A percentile compares a stretch with the other conserved stretches of the same genome.
Evolutionary conservation across 768 basidiomycete genomes (phyloP).

Genomic region (Chalciporus pseudorubinellus): DNA sequence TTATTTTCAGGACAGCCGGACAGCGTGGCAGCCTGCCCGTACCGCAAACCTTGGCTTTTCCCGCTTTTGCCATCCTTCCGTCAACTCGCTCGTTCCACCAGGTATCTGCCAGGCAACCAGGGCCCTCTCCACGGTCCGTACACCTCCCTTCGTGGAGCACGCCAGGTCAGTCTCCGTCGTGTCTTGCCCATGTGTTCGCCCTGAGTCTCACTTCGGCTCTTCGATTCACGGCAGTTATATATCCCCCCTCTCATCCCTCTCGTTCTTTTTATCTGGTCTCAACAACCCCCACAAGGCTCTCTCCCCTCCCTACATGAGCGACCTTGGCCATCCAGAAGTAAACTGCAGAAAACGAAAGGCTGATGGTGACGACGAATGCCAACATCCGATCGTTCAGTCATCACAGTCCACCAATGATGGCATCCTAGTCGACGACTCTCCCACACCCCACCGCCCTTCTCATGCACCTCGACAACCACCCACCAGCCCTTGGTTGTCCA

Average conservation of each 20-base stretch:
- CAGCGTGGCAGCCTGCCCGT: conserved; percentile 35
- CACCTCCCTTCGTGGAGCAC: conserved; percentile 2
- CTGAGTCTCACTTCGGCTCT: conserved; percentile 33
- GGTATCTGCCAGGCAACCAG: conserved; percentile 32
- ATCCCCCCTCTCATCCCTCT: conserved; percentile 21
- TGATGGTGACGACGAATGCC: conserved; percentile 45
- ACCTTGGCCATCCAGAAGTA: conserved; percentile 53
- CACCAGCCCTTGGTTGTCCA: conserved; percentile 29
- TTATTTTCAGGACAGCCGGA: conserved; percentile 22
- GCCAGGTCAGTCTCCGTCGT: conserved; percentile 26
- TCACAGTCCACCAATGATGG: conserved; percentile 28
- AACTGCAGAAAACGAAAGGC: conserved; percentile 71
- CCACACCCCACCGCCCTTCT: conserved; percentile 25
- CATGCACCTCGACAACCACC: conserved; percentile 44
- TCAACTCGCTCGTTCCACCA: conserved; percentile 21
- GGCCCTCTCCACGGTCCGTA: conserved; percentile 9
- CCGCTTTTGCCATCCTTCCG: conserved; percentile 24
- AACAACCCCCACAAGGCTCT: conserved; percentile 22
- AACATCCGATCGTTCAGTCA: conserved; percentile 34
- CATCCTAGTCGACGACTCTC: conserved; percentile 36
- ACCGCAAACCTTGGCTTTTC: conserved; percentile 14
- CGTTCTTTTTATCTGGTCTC: conserved; percentile 16
- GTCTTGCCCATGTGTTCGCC: conserved; percentile 30
- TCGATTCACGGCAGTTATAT: conserved; percentile 31
- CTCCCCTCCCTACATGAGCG: conserved; percentile 49